phyloP scores from a whole-genome alignment of 768 basidiomycete species.

The Podaxis sp. region DNA sequence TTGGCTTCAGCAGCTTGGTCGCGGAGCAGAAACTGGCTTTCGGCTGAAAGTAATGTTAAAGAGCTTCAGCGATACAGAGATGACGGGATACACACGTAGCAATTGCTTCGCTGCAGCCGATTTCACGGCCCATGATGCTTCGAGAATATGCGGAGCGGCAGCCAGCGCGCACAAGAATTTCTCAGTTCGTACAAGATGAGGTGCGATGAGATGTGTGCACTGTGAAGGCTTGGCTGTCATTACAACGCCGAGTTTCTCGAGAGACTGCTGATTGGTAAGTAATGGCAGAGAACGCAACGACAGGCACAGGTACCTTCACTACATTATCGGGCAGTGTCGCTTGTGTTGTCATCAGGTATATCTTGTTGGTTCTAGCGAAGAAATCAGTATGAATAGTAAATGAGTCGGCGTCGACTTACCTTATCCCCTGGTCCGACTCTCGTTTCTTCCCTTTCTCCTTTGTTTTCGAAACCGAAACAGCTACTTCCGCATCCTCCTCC shows the following conservation, averaged over 20 bases:
- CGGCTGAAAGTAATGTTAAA: conserved; percentile 44
- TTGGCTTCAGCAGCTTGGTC: conserved; percentile 68
- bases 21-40: conserved; percentile 54
- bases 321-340: conserved; percentile 56
- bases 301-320: conserved; percentile 47
- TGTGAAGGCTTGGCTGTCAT: conserved; percentile 60
- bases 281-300: background rate
- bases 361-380: conserved; percentile 20
- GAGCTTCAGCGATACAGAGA: background rate
- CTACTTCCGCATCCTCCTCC: conserved; percentile 11
- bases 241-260: conserved; percentile 67
- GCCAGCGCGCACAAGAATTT: conserved; percentile 84
- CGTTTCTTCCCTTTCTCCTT: conserved; percentile 22
- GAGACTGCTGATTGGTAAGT: conserved; percentile 38
- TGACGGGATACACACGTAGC: conserved; percentile 51
- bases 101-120: conserved; percentile 57
- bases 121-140: conserved; percentile 64
- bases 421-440: background rate
- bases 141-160: conserved; percentile 41
- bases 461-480: conserved; percentile 8
- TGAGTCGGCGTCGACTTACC: background rate
- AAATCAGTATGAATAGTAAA: background rate
- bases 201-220: conserved; percentile 79
- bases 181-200: conserved; percentile 74
- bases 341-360: conserved; percentile 71